Base-by-base conservation (phyloP, 768 basidiomycete species). In the Suillus plorans region DNA sequence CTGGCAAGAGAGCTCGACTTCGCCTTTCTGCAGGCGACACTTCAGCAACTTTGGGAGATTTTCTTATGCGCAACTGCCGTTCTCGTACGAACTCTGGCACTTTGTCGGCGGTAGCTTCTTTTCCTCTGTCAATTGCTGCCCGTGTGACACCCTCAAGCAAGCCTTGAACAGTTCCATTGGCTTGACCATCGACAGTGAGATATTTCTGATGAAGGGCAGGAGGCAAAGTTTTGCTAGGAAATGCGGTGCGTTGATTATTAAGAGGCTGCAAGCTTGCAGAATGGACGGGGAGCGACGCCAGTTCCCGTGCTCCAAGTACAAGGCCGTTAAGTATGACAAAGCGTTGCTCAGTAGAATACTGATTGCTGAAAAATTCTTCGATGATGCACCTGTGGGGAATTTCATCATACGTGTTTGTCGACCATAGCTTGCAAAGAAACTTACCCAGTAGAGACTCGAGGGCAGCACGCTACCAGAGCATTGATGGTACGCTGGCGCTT, bases 301-400 rank as follows among this genome's bases (percentile, higher is more conserved):
- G 79, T 73, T 98, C 96, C 64, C 93, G 82, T 8, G 94, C 92
- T 7, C 94, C 94, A 41, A 95, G 76, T 0, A 92, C 94, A 13
- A 99, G 80, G 1, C 94, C 90, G 66, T 92, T 95, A 25, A 99
- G 82, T 68, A 95, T 94, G 12, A 87, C 85, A 66, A 86, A 91
- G 9, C 96, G 89, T 69, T 98, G 95, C 37, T 88, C 84, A 20
- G 86, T 85, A 0, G 97, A 96, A 76, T 97, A 97, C 68, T 97
- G 94, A 57, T 91, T 92, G 69, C 89, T 89, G 80, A 99, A 99
- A 76, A 95, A 96, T 71, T 97, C 93, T 73, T 97, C 94, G 61
- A 94, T 88, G 12, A 98, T 80, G 41, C 86, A 83, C 4, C 96
- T 97, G 71, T 12, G 62, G 55, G 41, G 10, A 42, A 47, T 45